Base-by-base conservation (phyloP, 192 early-diverging fungal species). In the Paraglomus occultum region DNA sequence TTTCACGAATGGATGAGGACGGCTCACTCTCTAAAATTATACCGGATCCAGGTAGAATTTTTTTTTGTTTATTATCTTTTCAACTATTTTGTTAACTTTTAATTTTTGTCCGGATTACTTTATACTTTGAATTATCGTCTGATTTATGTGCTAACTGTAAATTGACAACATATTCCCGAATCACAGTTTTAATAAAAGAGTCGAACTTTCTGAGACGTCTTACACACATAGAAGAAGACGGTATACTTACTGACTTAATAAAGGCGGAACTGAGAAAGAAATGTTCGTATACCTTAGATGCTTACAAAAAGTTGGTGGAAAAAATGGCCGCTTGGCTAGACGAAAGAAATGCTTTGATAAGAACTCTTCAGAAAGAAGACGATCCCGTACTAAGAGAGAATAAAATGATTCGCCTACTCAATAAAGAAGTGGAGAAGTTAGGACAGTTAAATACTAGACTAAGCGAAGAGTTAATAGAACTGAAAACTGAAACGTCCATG, bases 281-380 rank as follows among this genome's bases (percentile, higher is more conserved):
- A 57, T 57, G 54, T 20, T 20, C 38, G 20, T 20, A 31, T 17
- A 57, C 54, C 10, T 31, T 17, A 17, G 54, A 57, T 17, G 54
- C 38, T 57, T 17, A 31, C 11, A 57, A 57, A 18, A 18, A 17
- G 20, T 11, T 57, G 20, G 10, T 57, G 11, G 54, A 57, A 20
- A 57, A 31, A 31, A 57, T 57, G 31, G 31, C 31, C 11, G 54
- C 20, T 11, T 57, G 11, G 54, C 9, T 57, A 11, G 54, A 57
- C 11, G 54, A 57, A 57, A 57, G 20, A 4, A 20, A 57, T 57
- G 17, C 54, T 20, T 31, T 31, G 31, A 57, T 20, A 57, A 57
- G 38, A 57, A 31, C 38, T 17, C 15, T 57, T 1, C 11, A 57
- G 38, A 31, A 31, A 31, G 11, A 57, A 57, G 18, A 11, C 4